Base-by-base conservation (phyloP, 352 stramenopile species). In the Hyphochytrium catenoides region DNA sequence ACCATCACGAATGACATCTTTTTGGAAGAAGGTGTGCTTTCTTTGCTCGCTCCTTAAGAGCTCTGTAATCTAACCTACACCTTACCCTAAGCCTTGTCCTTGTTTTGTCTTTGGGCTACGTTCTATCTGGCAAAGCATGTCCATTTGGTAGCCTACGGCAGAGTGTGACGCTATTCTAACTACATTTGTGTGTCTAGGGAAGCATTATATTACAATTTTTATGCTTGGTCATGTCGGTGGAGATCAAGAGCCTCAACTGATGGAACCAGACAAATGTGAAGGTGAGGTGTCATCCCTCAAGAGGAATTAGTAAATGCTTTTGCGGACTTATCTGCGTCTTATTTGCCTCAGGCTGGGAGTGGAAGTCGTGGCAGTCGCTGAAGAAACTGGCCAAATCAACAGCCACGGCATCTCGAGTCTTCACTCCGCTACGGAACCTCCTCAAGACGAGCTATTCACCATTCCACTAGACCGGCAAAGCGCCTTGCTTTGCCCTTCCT, bases 181-280 rank as follows among this genome's bases (percentile, higher is more conserved):
- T n/a, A n/a, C n/a, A n/a, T n/a, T n/a, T n/a, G n/a, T n/a, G n/a
- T n/a, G n/a, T n/a, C 17, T 32, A 49, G 37, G 38, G 31, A 79
- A 77, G 39, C 67, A 82, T 47, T 82, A 78, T 52, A 75, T 78
- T 36, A 82, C 68, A 27, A 73, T 82, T 43, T 63, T 79, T 34
- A 74, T 77, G 59, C 61, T 77, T 31, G 63, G 65, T 2, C 36
- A 36, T 2, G 58, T 82, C 24, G 42, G 50, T n/a, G 39, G 52
- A 18, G 43, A 45, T 21, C 62, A 77, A 40, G 50, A 47, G 19
- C 44, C 63, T 20, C 45, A 46, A 28, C 74, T 75, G 50, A 79
- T 78, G 64, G 68, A 82, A 50, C 64, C 65, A 1, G 37, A 70
- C 56, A 82, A 82, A 47, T 82, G 68, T 43, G 62, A 69, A 27